phyloP scores from a whole-genome alignment of 495 filamentous ascomycete genomes.

The Eremomyces bilateralis region DNA sequence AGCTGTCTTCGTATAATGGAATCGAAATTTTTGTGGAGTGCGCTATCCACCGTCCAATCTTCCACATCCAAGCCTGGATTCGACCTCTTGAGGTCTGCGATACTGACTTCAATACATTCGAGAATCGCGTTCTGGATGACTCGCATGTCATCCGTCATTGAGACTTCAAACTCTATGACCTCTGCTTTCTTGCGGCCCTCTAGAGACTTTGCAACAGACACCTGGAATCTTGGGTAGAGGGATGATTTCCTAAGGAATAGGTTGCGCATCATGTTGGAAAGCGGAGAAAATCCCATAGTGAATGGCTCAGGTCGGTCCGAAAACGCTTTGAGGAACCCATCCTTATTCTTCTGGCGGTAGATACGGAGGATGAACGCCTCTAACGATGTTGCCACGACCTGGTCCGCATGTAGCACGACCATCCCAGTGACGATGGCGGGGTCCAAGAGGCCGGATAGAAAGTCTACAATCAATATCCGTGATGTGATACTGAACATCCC shows the following conservation, averaged over 20 bases:
- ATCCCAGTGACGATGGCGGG: constrained; percentile 75
- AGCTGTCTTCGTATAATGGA: constrained; percentile 70
- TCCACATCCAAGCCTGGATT: constrained; percentile 87
- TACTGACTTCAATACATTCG: constrained; percentile 89
- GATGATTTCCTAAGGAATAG: constrained; percentile 75
- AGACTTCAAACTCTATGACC: constrained; percentile 91
- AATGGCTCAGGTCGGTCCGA: constrained; percentile 90
- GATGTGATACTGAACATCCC: constrained; percentile 94
- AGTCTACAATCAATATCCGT: constrained; percentile 80
- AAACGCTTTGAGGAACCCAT: constrained; percentile 87
- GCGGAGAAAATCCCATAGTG: constrained; percentile 67
- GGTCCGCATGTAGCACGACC: constrained; percentile 73
- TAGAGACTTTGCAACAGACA: constrained; percentile 66
- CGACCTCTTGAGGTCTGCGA: constrained; percentile 72
- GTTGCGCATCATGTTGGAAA: constrained; percentile 82
- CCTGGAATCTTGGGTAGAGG: constrained; percentile 88
- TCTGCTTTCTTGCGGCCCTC: constrained; percentile 87
- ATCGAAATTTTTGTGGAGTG: constrained; percentile 82
- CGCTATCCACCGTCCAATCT: constrained; percentile 93
- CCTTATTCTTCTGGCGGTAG: constrained; percentile 81
- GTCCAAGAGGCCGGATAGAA: constrained; percentile 62
- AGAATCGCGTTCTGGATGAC: constrained; percentile 86
- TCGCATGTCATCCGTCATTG: constrained; percentile 85
- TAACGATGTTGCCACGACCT: constrained; percentile 63
- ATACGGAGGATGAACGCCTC: constrained; percentile 93